These are phyloP conservation scores for Pseudocercospora ulei DNA, from an alignment of 2,329 filamentous ascomycete species.

Conservation along the genomic window DNA sequence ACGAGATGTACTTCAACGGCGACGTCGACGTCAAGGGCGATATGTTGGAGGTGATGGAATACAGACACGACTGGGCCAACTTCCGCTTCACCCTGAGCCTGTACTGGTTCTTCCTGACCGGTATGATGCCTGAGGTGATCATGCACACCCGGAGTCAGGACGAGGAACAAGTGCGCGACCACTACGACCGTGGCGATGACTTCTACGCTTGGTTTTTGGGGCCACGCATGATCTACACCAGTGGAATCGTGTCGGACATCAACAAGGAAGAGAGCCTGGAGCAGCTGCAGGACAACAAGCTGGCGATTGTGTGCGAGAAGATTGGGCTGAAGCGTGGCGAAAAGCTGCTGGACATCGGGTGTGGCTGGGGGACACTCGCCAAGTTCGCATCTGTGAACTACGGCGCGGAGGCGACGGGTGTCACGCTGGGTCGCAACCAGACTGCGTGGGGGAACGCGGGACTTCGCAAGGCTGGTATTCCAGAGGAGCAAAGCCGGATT, in stretches of 20 bases:
- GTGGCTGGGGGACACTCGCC: conserved; percentile 93
- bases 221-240: conserved; percentile 98
- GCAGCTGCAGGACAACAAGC: conserved; percentile 94
- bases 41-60: conserved; percentile 77
- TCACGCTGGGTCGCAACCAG: conserved; percentile 92
- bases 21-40: conserved; percentile 95
- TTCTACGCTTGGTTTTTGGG: conserved; percentile 99
- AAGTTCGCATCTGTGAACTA: conserved; percentile 90
- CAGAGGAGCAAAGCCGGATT: conserved; percentile 81
- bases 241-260: conserved; percentile 81
- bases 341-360: conserved; percentile 83
- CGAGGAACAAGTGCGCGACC: conserved; percentile 93
- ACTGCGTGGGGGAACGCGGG: conserved; percentile 93
- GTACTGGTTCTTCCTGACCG: conserved; percentile 79
- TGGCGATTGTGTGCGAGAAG: conserved; percentile 92
- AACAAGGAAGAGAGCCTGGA: conserved; percentile 83
- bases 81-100: conserved; percentile 81
- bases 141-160: conserved; percentile 91
- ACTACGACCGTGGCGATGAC: conserved; percentile 96
- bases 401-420: conserved; percentile 71
- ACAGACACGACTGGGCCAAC: conserved; percentile 92
- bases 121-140: conserved; percentile 80
- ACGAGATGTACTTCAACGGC: conserved; percentile 95
- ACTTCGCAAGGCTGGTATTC: conserved; percentile 68
- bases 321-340: conserved; percentile 74